Base-by-base conservation (phyloP, 495 filamentous ascomycete species). In the Penicillium goetzii region DNA sequence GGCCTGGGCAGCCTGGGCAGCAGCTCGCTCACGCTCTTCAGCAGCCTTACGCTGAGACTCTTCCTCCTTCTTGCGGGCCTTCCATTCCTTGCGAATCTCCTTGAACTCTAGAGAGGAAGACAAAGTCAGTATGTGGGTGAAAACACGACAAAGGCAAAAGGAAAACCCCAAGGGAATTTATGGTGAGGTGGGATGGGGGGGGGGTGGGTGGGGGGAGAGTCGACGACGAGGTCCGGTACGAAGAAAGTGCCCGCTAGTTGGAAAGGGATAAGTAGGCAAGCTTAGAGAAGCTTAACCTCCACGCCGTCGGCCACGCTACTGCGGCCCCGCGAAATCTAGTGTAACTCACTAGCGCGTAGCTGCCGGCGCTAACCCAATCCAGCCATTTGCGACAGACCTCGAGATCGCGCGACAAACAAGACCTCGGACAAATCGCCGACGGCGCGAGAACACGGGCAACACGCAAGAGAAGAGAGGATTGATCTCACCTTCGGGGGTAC, bases 31-130 rank as follows among this genome's bases (percentile, higher is more conserved):
- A 60, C 92, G 87, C 66, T 98, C 95, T 68, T 97, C 95, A 5
- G 91, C 90, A 23, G 89, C 90, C 84, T 98, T 98, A 68, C 95
- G 90, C 71, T 83, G 81, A 60, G 86, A 87, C 61, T 98, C 95
- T 68, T 98, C 95, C 76, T 99, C 95, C 90, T 99, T 98, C 86
- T 98, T 99, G 63, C 93, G 92, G 19, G 91, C 90, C 78, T 99
- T 99, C 95, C 95, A 99, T 73, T 97, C 93, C 75, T 97, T 97
- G 56, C 95, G 91, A 62, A 99, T 98, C 70, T 99, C 95, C 78
- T 99, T 99, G 80, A 99, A 99, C 76, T 98, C 95, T 99, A 71
- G 49, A 59, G 17, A 54, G 41, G 58, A 33, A 19, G 2, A 15
- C 12, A 25, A 59, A 19, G 53, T 68, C 51, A 72, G 67, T 59